Conservation (phyloP, 2,329 filamentous ascomycete species). For the Aspergillus pseudoglaucus region DNA sequence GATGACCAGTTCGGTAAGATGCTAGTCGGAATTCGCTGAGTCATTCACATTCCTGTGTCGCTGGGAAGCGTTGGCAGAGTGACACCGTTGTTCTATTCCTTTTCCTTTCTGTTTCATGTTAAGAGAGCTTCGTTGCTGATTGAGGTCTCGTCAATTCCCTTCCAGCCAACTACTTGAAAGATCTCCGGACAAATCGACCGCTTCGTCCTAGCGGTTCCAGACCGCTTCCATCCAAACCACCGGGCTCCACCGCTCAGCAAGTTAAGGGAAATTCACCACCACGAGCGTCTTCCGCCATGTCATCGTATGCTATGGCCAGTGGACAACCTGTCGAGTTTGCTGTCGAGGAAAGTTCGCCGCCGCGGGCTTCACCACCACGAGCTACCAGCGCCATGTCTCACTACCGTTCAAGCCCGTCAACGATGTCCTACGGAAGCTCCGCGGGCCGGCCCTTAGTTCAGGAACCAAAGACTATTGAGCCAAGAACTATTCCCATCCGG, state of each 20-base stretch:
- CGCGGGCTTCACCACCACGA: slow-evolving; percentile 27
- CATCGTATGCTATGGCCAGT: slow-evolving; percentile 24
- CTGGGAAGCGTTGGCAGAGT: slow-evolving; percentile 11
- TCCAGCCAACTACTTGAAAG: slow-evolving; percentile 53
- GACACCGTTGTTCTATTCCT: slow-evolving; percentile 9
- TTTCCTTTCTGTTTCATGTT: slow-evolving; percentile 1
- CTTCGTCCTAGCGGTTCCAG: slow-evolving; percentile 55
- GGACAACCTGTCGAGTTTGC: slow-evolving; percentile 11
- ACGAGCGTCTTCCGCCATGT: slow-evolving; percentile 39
- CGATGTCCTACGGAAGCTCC: slow-evolving; percentile 20
- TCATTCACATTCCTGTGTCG: slow-evolving; percentile 12
- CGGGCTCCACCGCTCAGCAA: slow-evolving; percentile 17
- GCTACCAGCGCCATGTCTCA: slow-evolving; percentile 35
- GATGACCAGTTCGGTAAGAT: slow-evolving; percentile 42
- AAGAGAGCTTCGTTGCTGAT: slow-evolving; percentile 8
- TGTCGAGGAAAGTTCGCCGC: slow-evolving; percentile 17
- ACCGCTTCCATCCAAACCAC: slow-evolving; percentile 49
- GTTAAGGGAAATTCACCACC: slow-evolving; percentile 28
- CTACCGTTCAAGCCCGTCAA: slow-evolving; percentile 29
- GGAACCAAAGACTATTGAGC: slow-evolving; percentile 28
- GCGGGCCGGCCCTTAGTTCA: slow-evolving; percentile 35
- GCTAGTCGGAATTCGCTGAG: slow-evolving; percentile 8
- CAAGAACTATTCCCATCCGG: slow-evolving; percentile 22
- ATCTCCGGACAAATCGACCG: slow-evolving; percentile 52
- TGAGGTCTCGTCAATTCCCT: not conserved